A percentile compares a stretch with the other conserved stretches of the same genome.
These are phyloP conservation scores for Phialophora expanda DNA, from an alignment of 2,329 filamentous ascomycete species.

Conservation along the genomic window DNA sequence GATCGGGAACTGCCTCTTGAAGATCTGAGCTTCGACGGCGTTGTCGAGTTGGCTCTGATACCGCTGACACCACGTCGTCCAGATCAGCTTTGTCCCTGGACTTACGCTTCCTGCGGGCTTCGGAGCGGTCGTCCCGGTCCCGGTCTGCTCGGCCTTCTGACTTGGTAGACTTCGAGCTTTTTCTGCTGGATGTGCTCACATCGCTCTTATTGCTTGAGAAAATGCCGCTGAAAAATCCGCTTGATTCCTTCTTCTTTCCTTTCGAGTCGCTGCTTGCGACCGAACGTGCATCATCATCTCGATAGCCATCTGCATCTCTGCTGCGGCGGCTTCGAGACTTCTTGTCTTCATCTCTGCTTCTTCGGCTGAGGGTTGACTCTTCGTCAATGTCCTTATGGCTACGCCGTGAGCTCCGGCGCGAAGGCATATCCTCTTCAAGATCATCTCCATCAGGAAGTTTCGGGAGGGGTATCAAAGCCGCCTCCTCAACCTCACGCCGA, in stretches of 20 bases:
- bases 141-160: slow-evolving; percentile 47
- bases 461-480: slow-evolving; percentile 14
- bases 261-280: slow-evolving; percentile 35
- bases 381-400: slow-evolving; percentile 46
- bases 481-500: slow-evolving; percentile 11
- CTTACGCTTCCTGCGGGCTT: slow-evolving; percentile 42
- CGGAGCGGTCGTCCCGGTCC: slow-evolving; percentile 46
- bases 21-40: slow-evolving; percentile 24
- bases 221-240: slow-evolving; percentile 47
- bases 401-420: slow-evolving; percentile 43
- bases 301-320: slow-evolving; percentile 38
- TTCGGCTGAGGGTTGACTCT: slow-evolving; percentile 45
- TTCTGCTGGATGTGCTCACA: slow-evolving; percentile 38
- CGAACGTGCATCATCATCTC: slow-evolving; percentile 30
- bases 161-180: slow-evolving; percentile 43
- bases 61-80: slow-evolving; percentile 23
- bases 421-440: slow-evolving; percentile 40
- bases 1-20: slow-evolving; percentile 35
- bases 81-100: slow-evolving; percentile 28
- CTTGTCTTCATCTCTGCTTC: slow-evolving; percentile 43
- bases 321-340: slow-evolving; percentile 43
- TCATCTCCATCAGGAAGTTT: slow-evolving; percentile 35
- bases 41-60: slow-evolving; percentile 19
- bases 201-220: slow-evolving; percentile 41
- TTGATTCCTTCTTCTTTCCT: slow-evolving; percentile 42